Evolutionary conservation across 371 early-diverging fungal genomes (phyloP).

Genomic region (Mortierella sp.): DNA sequence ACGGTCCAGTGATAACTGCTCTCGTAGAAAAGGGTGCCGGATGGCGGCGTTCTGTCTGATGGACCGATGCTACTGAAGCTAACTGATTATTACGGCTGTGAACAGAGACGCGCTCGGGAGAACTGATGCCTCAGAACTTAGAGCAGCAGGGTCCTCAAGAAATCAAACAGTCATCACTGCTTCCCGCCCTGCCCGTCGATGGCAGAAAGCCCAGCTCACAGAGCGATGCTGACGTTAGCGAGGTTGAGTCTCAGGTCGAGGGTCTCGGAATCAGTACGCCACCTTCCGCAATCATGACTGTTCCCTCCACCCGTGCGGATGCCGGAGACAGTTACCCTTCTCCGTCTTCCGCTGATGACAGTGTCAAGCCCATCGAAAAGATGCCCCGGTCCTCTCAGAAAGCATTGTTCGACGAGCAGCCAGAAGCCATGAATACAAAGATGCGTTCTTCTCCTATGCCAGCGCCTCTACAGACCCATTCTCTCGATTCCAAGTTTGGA

Average conservation of each 20-base stretch:
- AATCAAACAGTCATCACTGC: slow-evolving; percentile 21
- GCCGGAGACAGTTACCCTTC: slow-evolving; percentile 28
- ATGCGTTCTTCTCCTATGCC: slow-evolving; percentile 18
- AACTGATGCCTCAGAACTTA: slow-evolving; percentile 18
- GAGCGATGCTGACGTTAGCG: slow-evolving; percentile 10
- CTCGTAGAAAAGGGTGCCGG: too few species aligned
- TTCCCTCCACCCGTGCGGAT: too few species aligned
- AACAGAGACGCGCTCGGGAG: slow-evolving; percentile 35
- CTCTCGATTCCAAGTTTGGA: slow-evolving; percentile 12
- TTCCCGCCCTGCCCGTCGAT: slow-evolving; percentile 45
- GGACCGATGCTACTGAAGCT: too few species aligned
- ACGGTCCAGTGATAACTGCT: not conserved
- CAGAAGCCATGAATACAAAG: slow-evolving; percentile 2
- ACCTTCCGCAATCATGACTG: not conserved
- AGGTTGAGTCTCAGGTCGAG: slow-evolving; percentile 31
- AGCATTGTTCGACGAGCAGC: slow-evolving; percentile 3
- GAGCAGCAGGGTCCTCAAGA: not conserved
- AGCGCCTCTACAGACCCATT: slow-evolving; percentile 28
- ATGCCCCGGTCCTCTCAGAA: slow-evolving; percentile 9
- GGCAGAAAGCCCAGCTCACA: not conserved
- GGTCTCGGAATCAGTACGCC: slow-evolving; percentile 26
- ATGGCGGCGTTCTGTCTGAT: too few species aligned
- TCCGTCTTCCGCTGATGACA: slow-evolving; percentile 14
- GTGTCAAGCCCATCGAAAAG: slow-evolving; percentile 8
- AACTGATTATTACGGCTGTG: too few species aligned